A percentile compares a stretch with the other conserved stretches of the same genome.
phyloP scores from a whole-genome alignment of 495 filamentous ascomycete genomes.

The Talaromyces borbonicus region DNA sequence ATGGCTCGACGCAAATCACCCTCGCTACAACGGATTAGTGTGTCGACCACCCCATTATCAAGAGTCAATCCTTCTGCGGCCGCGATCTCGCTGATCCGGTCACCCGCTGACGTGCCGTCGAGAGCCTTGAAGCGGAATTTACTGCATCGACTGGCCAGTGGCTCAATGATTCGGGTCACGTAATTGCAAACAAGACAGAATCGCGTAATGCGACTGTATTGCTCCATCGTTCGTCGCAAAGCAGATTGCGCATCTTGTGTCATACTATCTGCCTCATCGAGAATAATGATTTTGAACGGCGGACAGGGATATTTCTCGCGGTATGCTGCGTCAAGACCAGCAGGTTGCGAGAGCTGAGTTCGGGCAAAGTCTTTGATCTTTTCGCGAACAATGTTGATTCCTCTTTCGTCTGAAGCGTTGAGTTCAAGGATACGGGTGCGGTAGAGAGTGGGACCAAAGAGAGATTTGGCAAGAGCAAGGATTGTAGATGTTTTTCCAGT shows the following conservation, averaged over 20 bases:
- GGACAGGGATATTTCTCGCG: conserved; percentile 78
- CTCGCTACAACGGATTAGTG: conserved; percentile 77
- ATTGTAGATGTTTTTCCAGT: conserved; percentile 99
- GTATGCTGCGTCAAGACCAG: conserved; percentile 51
- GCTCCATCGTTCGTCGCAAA: conserved; percentile 92
- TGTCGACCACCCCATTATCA: conserved; percentile 70
- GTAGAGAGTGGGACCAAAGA: conserved; percentile 92
- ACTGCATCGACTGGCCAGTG: conserved; percentile 77
- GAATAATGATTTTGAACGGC: conserved; percentile 95
- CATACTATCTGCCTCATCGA: conserved; percentile 98
- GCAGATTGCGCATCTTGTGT: conserved; percentile 96
- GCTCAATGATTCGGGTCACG: conserved; percentile 95
- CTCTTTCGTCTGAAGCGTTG: conserved; percentile 97
- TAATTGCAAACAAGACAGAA: conserved; percentile 99
- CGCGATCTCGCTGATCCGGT: conserved; percentile 71
- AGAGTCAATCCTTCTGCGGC: conserved; percentile 60
- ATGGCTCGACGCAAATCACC: conserved; percentile 94
- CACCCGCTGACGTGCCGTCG: conserved; percentile 70
- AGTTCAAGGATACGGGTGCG: conserved; percentile 92
- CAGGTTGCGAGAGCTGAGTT: conserved; percentile 80
- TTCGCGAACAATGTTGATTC: conserved; percentile 92
- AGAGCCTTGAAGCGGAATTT: conserved; percentile 98
- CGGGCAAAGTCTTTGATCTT: conserved; percentile 98
- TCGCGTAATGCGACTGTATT: conserved; percentile 87
- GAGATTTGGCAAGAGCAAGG: conserved; percentile 89